These are phyloP conservation scores for Chlorella sp. DNA, from an alignment of 139 green algal genomes.

Conservation along the genomic window DNA sequence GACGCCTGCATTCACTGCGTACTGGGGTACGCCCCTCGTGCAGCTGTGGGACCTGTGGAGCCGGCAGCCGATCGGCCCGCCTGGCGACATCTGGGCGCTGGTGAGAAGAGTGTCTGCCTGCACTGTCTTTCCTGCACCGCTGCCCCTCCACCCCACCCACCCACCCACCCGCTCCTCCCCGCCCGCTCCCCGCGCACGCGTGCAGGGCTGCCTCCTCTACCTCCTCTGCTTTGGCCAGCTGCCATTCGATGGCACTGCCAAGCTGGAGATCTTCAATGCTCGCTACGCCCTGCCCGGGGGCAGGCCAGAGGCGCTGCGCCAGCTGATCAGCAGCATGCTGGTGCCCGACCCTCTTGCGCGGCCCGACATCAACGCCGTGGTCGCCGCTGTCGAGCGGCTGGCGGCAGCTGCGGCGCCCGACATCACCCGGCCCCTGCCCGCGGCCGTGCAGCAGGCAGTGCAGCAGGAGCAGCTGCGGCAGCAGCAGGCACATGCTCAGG, in stretches of 20 bases:
- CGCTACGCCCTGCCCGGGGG: constrained; percentile 60
- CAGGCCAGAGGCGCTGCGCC: constrained; percentile 9
- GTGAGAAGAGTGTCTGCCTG: no score
- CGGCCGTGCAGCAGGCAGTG: no score
- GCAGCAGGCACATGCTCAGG: not conserved
- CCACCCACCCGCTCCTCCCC: no score
- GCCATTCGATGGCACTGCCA: constrained; percentile 78
- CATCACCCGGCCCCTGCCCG: not conserved
- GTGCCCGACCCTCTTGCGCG: not conserved
- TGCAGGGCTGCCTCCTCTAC: constrained; percentile 83
- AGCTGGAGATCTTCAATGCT: constrained; percentile 82
- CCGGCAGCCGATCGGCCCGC: constrained; percentile 73
- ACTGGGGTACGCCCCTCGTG: no score
- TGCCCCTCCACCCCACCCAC: no score
- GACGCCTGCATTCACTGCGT: no score
- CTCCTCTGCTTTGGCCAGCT: constrained; percentile 76
- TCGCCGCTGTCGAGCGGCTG: constrained; percentile 11
- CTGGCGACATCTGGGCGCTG: constrained; percentile 87
- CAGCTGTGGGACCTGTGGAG: constrained; percentile 89
- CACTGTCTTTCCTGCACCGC: no score
- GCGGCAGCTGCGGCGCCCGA: not conserved
- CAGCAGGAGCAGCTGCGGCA: not conserved
- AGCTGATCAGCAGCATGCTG: constrained; percentile 20
- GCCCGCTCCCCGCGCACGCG: no score
- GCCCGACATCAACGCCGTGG: constrained; percentile 8